Evolutionary conservation across 768 basidiomycete species (phyloP).

Genomic region (Agrocybe chaxingu): DNA sequence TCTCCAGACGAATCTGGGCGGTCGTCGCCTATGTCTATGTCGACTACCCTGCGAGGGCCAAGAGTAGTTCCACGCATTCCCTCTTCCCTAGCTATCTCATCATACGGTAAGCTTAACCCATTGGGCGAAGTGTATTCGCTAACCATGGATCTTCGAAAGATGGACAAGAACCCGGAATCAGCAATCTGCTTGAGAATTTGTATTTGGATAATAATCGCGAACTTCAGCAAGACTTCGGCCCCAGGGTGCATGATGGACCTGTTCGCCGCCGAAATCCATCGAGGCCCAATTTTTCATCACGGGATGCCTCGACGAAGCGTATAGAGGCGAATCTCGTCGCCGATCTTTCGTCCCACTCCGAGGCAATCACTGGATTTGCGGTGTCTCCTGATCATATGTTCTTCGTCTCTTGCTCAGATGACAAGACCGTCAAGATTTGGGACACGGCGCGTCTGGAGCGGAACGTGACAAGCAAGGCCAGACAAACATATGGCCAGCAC

Average conservation of each 20-base stretch:
- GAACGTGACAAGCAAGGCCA: slow-evolving; percentile 31
- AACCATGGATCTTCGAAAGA: slow-evolving; percentile 44
- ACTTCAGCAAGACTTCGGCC: slow-evolving; percentile 88
- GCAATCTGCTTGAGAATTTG: slow-evolving; percentile 82
- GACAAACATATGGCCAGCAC: slow-evolving; percentile 60
- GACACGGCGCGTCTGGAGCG: slow-evolving; percentile 56
- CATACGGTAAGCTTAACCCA: slow-evolving; percentile 53
- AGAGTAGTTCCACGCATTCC: slow-evolving; percentile 42
- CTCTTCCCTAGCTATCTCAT: slow-evolving; percentile 60
- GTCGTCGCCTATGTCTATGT: slow-evolving; percentile 70
- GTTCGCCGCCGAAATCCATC: slow-evolving; percentile 71
- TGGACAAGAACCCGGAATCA: slow-evolving; percentile 87
- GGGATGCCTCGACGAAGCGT: slow-evolving; percentile 59
- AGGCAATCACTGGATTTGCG: slow-evolving; percentile 73
- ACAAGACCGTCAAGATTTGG: slow-evolving; percentile 93
- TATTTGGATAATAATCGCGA: slow-evolving; percentile 87
- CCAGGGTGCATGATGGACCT: slow-evolving; percentile 78
- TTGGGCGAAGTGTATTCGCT: not conserved
- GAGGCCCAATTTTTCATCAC: slow-evolving; percentile 62
- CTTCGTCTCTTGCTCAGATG: slow-evolving; percentile 91
- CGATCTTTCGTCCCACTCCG: slow-evolving; percentile 81
- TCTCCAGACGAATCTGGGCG: slow-evolving; percentile 74
- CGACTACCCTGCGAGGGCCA: slow-evolving; percentile 48
- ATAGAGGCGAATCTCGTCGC: slow-evolving; percentile 81
- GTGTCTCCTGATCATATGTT: slow-evolving; percentile 94